Percentiles rank a stretch among this genome's conserved stretches.
These are phyloP conservation scores for Chlamydomonas incerta DNA, from an alignment of 139 green algal genomes.

Conservation along the genomic window DNA sequence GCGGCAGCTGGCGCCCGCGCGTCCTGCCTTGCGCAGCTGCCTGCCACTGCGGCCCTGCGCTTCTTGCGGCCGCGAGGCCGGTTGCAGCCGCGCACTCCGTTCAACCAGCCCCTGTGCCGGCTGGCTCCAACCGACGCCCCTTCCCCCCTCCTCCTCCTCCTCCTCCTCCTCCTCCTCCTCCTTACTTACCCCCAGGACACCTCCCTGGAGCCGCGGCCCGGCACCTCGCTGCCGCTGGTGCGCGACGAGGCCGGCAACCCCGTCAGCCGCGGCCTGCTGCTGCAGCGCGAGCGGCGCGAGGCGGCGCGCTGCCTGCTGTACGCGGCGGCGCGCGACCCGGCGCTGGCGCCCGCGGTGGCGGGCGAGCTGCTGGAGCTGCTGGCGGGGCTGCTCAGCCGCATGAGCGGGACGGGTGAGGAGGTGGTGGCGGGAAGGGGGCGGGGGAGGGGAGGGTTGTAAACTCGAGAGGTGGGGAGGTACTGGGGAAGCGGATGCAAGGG, in stretches of 20 bases:
- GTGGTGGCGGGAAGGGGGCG: not conserved
- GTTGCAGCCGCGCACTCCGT: too few relatives aligned
- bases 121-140: too few relatives aligned
- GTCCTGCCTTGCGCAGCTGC: too few relatives aligned
- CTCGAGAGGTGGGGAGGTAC: too few relatives aligned
- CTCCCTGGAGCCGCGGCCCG: slow-evolving; percentile 24
- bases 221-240: slow-evolving; percentile 45
- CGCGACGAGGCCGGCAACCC: slow-evolving; percentile 52
- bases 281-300: slow-evolving; percentile 64
- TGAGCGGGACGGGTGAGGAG: slow-evolving; percentile 37
- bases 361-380: slow-evolving; percentile 64
- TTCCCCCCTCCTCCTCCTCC: too few relatives aligned
- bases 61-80: too few relatives aligned
- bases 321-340: slow-evolving; percentile 59
- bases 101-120: too few relatives aligned
- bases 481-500: not conserved
- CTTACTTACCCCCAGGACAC: slow-evolving; percentile 46
- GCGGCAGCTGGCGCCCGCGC: too few relatives aligned
- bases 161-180: too few relatives aligned
- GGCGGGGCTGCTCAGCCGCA: slow-evolving; percentile 19
- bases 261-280: slow-evolving; percentile 47
- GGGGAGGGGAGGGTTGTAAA: too few relatives aligned
- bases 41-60: too few relatives aligned
- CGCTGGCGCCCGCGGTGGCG: slow-evolving; percentile 53
- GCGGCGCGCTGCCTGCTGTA: slow-evolving; percentile 75